Evolutionary conservation across 129 eudicot genomes (phyloP).

Genomic region (Pseudognaphalium luteoalbum): DNA sequence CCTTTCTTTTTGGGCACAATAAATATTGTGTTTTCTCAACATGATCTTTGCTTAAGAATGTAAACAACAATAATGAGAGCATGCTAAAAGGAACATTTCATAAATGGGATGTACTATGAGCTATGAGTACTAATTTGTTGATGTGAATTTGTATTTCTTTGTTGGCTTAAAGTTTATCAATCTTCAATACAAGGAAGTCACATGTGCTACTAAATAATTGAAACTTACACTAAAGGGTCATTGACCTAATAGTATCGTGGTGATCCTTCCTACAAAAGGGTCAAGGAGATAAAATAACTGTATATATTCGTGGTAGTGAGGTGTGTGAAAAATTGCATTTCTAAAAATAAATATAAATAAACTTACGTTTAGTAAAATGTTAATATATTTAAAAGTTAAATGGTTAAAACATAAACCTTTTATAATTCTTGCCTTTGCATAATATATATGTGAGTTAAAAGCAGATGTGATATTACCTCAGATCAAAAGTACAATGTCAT

Average conservation of each 20-base stretch:
- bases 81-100: slow-evolving; percentile 18
- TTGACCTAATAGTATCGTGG: no score
- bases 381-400: neutral
- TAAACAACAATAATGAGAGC: slow-evolving; percentile 41
- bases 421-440: neutral
- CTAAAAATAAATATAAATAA: no score
- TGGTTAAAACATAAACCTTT: neutral
- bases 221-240: no score
- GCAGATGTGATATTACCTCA: neutral
- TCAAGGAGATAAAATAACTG: no score
- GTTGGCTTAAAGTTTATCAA: neutral
- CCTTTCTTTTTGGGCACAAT: slow-evolving; percentile 31
- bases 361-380: no score
- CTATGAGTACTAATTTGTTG: neutral
- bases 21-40: slow-evolving; percentile 32
- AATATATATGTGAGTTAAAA: neutral
- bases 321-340: no score
- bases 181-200: neutral
- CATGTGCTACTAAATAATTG: neutral
- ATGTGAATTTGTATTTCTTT: neutral
- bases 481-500: neutral
- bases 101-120: slow-evolving; percentile 5
- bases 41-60: slow-evolving; percentile 38
- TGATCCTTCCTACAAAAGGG: no score
- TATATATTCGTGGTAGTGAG: no score